These are phyloP conservation scores for Periglandula ipomoeae DNA, from an alignment of 2,329 filamentous ascomycete species.

Conservation along the genomic window DNA sequence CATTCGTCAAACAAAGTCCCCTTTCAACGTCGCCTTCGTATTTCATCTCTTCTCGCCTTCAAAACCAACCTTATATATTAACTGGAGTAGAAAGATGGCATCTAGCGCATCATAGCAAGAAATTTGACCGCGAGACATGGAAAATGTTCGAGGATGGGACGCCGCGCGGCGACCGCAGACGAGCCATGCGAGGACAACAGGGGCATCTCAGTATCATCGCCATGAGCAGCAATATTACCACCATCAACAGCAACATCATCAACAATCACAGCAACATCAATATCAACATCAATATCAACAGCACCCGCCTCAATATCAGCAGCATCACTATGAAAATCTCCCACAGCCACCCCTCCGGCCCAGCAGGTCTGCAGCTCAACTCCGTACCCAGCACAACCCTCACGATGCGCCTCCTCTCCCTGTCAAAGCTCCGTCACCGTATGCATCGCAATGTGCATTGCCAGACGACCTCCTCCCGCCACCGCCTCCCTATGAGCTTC, in stretches of 20 bases:
- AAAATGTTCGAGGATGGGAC: background rate
- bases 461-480: background rate
- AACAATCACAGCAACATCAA: too few relatives aligned
- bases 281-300: background rate
- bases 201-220: too few relatives aligned
- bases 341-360: background rate
- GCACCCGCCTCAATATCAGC: background rate
- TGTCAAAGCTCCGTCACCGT: background rate
- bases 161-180: background rate
- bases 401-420: background rate
- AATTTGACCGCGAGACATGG: background rate
- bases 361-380: background rate
- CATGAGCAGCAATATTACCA: background rate
- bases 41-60: background rate
- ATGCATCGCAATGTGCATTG: background rate
- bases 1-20: background rate
- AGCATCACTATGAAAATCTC: background rate
- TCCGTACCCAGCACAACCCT: background rate
- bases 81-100: background rate
- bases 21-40: background rate
- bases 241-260: background rate
- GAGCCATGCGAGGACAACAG: background rate
- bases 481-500: slow-evolving; percentile 9
- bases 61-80: too few relatives aligned
- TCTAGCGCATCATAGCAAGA: background rate